These are phyloP conservation scores for Neocatenulostroma microsporum DNA, from an alignment of 2,329 filamentous ascomycete species.

Conservation along the genomic window DNA sequence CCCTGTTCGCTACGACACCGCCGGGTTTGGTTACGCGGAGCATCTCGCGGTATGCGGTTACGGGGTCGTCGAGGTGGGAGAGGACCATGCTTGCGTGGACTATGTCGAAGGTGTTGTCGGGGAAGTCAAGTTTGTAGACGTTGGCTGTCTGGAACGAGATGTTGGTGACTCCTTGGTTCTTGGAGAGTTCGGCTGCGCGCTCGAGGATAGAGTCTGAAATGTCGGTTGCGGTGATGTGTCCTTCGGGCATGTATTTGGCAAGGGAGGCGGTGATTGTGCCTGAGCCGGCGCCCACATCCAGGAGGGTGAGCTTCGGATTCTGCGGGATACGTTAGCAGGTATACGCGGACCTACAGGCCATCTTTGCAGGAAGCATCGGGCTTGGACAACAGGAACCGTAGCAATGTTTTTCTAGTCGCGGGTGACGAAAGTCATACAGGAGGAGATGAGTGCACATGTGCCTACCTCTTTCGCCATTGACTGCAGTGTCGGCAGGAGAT, in stretches of 20 bases:
- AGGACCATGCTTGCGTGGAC: conserved; percentile 54
- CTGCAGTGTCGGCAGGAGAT: conserved; percentile 27
- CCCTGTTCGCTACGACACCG: conserved; percentile 46
- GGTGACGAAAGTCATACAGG: too few species aligned
- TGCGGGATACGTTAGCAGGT: too few species aligned
- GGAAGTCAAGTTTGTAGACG: conserved; percentile 31
- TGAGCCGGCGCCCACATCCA: conserved; percentile 43
- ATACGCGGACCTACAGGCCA: too few species aligned
- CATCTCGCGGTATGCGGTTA: conserved; percentile 47
- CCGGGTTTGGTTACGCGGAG: conserved; percentile 45
- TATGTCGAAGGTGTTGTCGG: conserved; percentile 49
- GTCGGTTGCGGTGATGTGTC: conserved; percentile 40
- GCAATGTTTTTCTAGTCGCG: too few species aligned
- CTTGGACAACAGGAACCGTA: too few species aligned
- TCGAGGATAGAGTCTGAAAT: conserved; percentile 37
- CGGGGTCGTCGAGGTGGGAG: conserved; percentile 47
- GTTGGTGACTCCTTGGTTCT: conserved; percentile 31
- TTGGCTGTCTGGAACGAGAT: conserved; percentile 32
- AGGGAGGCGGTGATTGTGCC: conserved; percentile 43
- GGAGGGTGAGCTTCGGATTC: conserved; percentile 29
- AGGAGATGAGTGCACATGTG: too few species aligned
- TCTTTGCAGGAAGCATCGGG: too few species aligned
- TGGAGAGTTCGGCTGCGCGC: conserved; percentile 33
- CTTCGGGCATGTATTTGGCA: conserved; percentile 36
- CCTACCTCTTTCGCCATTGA: too few species aligned